A percentile compares a stretch with the other conserved stretches of the same genome.
These are phyloP conservation scores for Nannizziopsis barbatae DNA, from an alignment of 2,329 filamentous ascomycete genomes.

Conservation along the genomic window DNA sequence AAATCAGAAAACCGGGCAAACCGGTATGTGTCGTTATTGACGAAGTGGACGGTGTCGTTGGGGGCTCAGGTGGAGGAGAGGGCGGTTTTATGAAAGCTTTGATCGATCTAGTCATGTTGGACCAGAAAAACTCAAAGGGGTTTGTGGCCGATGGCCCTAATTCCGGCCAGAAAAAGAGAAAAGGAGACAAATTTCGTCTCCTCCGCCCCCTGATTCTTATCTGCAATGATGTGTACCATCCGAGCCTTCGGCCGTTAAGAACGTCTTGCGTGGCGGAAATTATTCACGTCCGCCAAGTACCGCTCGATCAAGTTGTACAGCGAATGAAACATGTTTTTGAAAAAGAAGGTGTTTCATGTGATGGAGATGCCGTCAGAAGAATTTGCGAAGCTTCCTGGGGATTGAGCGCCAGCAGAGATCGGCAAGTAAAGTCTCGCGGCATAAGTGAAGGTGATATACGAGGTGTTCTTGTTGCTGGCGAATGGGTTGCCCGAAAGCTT, in stretches of 20 bases:
- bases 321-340: conserved; percentile 76
- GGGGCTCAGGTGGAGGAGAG: conserved; percentile 65
- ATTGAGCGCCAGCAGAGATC: conserved; percentile 47
- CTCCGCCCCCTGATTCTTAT: conserved; percentile 84
- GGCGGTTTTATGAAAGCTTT: conserved; percentile 92
- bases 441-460: conserved; percentile 48
- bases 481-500: conserved; percentile 54
- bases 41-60: conserved; percentile 88
- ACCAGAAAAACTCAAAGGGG: conserved; percentile 62
- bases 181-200: conserved; percentile 75
- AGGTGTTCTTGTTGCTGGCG: conserved; percentile 52
- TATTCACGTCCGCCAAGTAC: conserved; percentile 80
- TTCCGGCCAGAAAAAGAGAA: conserved; percentile 50
- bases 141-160: conserved; percentile 18
- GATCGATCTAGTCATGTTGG: conserved; percentile 75
- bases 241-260: conserved; percentile 74
- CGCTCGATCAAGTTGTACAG: conserved; percentile 70
- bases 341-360: conserved; percentile 77
- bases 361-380: conserved; percentile 74
- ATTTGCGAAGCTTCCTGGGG: conserved; percentile 57
- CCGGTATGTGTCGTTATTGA: conserved; percentile 92
- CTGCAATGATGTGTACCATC: conserved; percentile 94
- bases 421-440: conserved; percentile 33
- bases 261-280: conserved; percentile 78
- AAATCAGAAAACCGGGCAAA: conserved; percentile 60